Evolutionary conservation across 73 alveolate genomes (phyloP).

Genomic region (Tetrahymena thermophila): DNA sequence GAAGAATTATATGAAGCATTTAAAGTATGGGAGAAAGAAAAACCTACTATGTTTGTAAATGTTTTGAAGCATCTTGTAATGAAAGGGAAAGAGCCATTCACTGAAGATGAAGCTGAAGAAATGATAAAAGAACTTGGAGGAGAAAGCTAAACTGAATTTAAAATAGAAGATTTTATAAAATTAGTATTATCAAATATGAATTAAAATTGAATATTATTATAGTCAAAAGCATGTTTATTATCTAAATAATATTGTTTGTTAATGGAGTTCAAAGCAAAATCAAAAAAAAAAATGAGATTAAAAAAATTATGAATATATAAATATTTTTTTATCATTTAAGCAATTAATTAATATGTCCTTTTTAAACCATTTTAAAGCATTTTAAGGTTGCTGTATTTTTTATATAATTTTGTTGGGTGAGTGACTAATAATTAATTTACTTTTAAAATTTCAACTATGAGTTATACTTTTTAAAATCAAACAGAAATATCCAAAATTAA

Average conservation of each 20-base stretch:
- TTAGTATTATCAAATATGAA: neutral
- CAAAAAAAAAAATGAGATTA: too few relatives aligned
- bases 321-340: too few relatives aligned
- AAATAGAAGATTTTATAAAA: neutral
- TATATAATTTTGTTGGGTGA: neutral
- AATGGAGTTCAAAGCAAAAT: too few relatives aligned
- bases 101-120: conserved; percentile 70
- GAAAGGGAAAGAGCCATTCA: conserved; percentile 65
- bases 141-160: neutral
- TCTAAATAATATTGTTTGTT: too few relatives aligned
- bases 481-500: too few relatives aligned
- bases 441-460: neutral
- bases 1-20: conserved; percentile 69
- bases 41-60: conserved; percentile 49
- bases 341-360: too few relatives aligned
- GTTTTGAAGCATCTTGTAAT: conserved; percentile 49
- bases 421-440: neutral
- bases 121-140: conserved; percentile 28
- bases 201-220: neutral
- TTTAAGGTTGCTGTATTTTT: too few relatives aligned
- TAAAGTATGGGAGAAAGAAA: conserved; percentile 60
- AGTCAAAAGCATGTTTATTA: too few relatives aligned
- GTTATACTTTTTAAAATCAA: neutral
- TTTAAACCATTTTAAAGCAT: too few relatives aligned
- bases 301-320: too few relatives aligned